phyloP scores from a whole-genome alignment of 2,329 filamentous ascomycete genomes.

The Penicillium frequentans region DNA sequence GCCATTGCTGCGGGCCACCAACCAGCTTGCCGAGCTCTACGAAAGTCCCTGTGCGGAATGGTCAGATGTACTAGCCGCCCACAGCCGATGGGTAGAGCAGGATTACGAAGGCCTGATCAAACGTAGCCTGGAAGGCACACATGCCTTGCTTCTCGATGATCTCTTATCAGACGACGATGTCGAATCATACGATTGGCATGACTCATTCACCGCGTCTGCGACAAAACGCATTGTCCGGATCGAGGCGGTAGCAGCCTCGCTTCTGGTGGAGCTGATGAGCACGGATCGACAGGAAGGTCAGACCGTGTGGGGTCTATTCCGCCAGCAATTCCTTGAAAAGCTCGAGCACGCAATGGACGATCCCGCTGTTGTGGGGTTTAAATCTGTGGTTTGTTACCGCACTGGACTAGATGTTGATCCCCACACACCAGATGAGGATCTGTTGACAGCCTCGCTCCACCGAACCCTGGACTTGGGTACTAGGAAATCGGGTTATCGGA shows the following conservation, averaged over 20 bases:
- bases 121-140: conserved; percentile 69
- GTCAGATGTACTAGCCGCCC: conserved; percentile 53
- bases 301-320: conserved; percentile 27
- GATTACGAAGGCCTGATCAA: conserved; percentile 59
- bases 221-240: conserved; percentile 77
- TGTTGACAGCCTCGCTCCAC: conserved; percentile 28
- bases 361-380: conserved; percentile 73
- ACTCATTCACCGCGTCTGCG: conserved; percentile 61
- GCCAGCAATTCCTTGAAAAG: conserved; percentile 30
- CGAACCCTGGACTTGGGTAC: conserved; percentile 29
- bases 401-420: conserved; percentile 67
- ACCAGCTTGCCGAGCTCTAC: conserved; percentile 66
- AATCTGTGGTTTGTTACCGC: conserved; percentile 79
- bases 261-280: conserved; percentile 54
- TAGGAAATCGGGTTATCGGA: conserved; percentile 27
- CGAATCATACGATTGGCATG: conserved; percentile 64
- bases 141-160: conserved; percentile 77
- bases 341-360: conserved; percentile 63
- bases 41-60: conserved; percentile 62
- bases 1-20: conserved; percentile 68
- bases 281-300: conserved; percentile 34
- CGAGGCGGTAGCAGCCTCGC: conserved; percentile 66
- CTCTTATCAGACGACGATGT: conserved; percentile 61
- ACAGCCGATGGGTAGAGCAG: conserved; percentile 48
- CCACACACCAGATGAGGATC: conserved; percentile 45